Conservation (phyloP, 129 eudicot genomes). For the Pseudognaphalium luteoalbum region DNA sequence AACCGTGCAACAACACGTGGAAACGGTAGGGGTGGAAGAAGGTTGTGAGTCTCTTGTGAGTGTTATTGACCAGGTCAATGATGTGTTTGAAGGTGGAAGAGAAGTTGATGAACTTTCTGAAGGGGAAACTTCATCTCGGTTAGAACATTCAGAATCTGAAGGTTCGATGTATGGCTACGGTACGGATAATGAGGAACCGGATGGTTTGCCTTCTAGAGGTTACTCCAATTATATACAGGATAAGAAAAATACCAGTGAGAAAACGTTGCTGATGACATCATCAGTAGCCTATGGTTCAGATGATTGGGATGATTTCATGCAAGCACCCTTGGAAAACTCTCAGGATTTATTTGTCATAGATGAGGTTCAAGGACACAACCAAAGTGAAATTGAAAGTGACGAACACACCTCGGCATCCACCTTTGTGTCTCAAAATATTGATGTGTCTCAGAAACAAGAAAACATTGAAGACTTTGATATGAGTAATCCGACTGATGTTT, state of each 20-base stretch:
- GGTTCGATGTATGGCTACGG: slow-evolving; percentile 78
- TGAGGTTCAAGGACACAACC: slow-evolving; percentile 38
- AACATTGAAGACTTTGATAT: slow-evolving; percentile 19
- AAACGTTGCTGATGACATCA: slow-evolving; percentile 56
- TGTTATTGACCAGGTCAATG: slow-evolving; percentile 32
- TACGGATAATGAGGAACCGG: slow-evolving; percentile 54
- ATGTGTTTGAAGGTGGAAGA: slow-evolving; percentile 31
- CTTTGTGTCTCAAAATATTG: slow-evolving; percentile 14
- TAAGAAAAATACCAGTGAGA: slow-evolving; percentile 31
- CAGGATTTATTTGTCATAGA: slow-evolving; percentile 33
- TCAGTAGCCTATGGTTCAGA: slow-evolving; percentile 78
- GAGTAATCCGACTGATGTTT: slow-evolving; percentile 28
- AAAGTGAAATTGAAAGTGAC: slow-evolving; percentile 34
- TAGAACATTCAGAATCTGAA: slow-evolving; percentile 81
- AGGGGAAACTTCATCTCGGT: slow-evolving; percentile 55
- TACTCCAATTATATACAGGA: slow-evolving; percentile 22
- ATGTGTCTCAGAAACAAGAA: slow-evolving; percentile 31
- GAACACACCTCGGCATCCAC: slow-evolving; percentile 21
- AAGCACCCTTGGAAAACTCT: slow-evolving; percentile 48
- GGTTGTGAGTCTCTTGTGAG: slow-evolving; percentile 15
- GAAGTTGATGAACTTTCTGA: slow-evolving; percentile 42
- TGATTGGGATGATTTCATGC: slow-evolving; percentile 84
- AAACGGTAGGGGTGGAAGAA: slow-evolving; percentile 28
- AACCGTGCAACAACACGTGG: background rate
- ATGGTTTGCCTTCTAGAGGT: slow-evolving; percentile 25